Base-by-base conservation (phyloP, 2,329 filamentous ascomycete genomes). In the Fusarium succisae region DNA sequence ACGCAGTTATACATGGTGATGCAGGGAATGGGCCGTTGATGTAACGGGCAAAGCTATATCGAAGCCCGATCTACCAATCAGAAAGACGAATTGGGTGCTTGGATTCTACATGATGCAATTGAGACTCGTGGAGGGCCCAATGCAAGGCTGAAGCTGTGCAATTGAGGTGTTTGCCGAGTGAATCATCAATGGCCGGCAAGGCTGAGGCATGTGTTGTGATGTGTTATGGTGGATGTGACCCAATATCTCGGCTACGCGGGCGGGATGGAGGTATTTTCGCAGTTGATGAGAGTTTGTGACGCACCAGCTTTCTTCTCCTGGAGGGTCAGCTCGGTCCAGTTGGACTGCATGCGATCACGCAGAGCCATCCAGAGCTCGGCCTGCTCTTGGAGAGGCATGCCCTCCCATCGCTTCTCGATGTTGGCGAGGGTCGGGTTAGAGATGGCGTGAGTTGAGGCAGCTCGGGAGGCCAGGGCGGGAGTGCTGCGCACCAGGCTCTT, bases 391-490 rank as follows among this genome's bases (percentile, higher is more conserved):
- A 96, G 94, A 69, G 96, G 95, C 94, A 98, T 95, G 75, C 88
- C 91, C 89, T 99, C 96, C 96, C 96, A 99, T 88, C 96, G 91
- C 92, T 98, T 98, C 92, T 99, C 96, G 82, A 99, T 98, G 87
- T 97, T 95, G 86, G 94, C 94, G 81, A 99, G 91, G 68, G 94
- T 98, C 79, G 97, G 96, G 89, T 98, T 98, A 82, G 95, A 97
- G 86, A 99, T 97, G 83, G 96, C 95, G 85, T 98, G 95, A 79
- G 93, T 93, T 79, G 93, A 91, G 80, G 90, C 87, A 81, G 87
- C 86, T 77, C 86, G 85, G 74, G 85, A 83, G 79, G 84, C 84
- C 79, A 86, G 82, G 80, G 86, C 83, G 76, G 82, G 80, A 79
- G 84, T 83, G 83, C 82, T 83, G 82, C 82, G 82, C 81, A 81